These are phyloP conservation scores for Trypanosoma caninum DNA, from an alignment of 208 protist genomes.

Conservation along the genomic window DNA sequence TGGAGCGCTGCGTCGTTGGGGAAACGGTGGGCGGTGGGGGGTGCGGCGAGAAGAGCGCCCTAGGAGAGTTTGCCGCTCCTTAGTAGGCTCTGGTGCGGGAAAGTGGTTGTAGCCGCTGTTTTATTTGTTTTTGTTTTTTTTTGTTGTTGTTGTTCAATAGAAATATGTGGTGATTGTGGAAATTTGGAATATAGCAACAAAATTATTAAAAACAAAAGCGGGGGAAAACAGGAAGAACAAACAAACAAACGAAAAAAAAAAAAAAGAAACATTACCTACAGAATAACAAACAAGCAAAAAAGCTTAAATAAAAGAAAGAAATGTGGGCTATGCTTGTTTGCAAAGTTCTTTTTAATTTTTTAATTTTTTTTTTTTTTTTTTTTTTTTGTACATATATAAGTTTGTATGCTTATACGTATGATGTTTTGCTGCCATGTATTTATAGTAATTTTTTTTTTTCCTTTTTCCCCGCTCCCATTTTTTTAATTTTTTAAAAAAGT, in stretches of 20 bases:
- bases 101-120: neutral
- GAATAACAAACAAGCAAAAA: too few relatives aligned
- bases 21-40: neutral
- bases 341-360: neutral
- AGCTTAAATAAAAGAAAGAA: neutral
- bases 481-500: too few relatives aligned
- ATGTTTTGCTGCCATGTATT: neutral
- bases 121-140: neutral
- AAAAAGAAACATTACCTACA: too few relatives aligned
- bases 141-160: neutral
- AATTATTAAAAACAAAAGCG: too few relatives aligned
- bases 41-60: neutral
- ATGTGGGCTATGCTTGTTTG: neutral
- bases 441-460: neutral
- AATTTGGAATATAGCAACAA: too few relatives aligned
- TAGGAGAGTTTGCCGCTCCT: too few relatives aligned
- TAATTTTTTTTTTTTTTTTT: slow-evolving; percentile 2
- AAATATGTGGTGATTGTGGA: neutral
- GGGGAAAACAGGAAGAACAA: too few relatives aligned
- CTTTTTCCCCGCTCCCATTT: too few relatives aligned
- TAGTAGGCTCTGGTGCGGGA: neutral
- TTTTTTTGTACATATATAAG: slow-evolving; percentile 12
- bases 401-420: neutral
- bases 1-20: slow-evolving; percentile 26
- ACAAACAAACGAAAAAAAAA: too few relatives aligned